A percentile compares a stretch with the other conserved stretches of the same genome.
phyloP scores from a whole-genome alignment of 139 green algal genomes.

The Pseudopediastrum boryanum region DNA sequence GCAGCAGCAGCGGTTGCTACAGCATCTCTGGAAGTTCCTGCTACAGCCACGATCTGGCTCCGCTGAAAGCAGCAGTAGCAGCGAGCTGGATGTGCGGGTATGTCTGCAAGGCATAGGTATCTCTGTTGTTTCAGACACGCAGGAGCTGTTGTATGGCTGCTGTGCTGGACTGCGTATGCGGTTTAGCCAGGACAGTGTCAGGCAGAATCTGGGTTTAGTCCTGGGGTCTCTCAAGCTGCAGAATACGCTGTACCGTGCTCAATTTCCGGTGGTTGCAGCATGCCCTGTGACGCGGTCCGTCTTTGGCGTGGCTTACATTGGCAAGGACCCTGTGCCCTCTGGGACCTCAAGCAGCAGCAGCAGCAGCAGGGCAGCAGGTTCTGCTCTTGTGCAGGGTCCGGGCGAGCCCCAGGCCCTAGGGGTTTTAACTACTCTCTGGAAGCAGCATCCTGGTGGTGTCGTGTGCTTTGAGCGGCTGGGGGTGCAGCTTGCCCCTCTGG shows the following conservation, averaged over 20 bases:
- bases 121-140: constrained; percentile 61
- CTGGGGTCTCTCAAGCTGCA: constrained; percentile 63
- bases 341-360: constrained; percentile 2
- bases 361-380: constrained; percentile 1
- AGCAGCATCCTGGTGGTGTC: constrained; percentile 64
- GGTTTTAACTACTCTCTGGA: constrained; percentile 61
- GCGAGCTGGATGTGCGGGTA: constrained; percentile 29
- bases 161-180: constrained; percentile 29
- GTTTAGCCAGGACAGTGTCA: constrained; percentile 45
- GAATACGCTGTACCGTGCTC: constrained; percentile 65
- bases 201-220: constrained; percentile 11
- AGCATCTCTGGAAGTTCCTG: constrained; percentile 15
- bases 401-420: constrained; percentile 28
- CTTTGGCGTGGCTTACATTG: constrained; percentile 38
- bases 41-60: background rate
- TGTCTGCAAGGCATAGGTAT: constrained; percentile 53
- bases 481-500: constrained; percentile 54
- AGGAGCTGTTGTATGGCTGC: constrained; percentile 69
- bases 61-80: constrained; percentile 3
- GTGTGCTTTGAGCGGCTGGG: constrained; percentile 73
- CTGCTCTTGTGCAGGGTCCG: constrained; percentile 9
- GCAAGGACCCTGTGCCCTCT: background rate
- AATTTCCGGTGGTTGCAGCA: constrained; percentile 59
- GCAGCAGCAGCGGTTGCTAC: background rate
- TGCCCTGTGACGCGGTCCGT: constrained; percentile 49